A percentile compares a stretch with the other conserved stretches of the same genome.
Evolutionary conservation across 2,329 filamentous ascomycete genomes (phyloP).

Genomic region (Erysiphe pulchra): DNA sequence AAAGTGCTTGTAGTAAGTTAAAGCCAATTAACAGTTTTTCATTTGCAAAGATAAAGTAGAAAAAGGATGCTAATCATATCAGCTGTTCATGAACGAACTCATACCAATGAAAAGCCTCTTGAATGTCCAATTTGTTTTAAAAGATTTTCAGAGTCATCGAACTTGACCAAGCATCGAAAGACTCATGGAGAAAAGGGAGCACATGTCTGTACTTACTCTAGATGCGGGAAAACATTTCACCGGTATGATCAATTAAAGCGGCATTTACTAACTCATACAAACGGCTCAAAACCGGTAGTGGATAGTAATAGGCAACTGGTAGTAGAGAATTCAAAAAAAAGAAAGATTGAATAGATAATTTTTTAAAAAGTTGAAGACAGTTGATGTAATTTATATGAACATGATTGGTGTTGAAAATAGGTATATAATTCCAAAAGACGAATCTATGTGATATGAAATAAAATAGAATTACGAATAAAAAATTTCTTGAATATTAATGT

Average conservation of each 20-base stretch:
- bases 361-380: too few species aligned
- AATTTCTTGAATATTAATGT: too few species aligned
- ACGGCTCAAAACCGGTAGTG: background rate
- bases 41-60: background rate
- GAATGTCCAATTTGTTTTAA: slow-evolving; percentile 31
- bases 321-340: background rate
- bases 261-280: slow-evolving; percentile 18
- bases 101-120: slow-evolving; percentile 38
- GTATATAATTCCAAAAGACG: too few species aligned
- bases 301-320: background rate
- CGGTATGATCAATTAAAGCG: slow-evolving; percentile 33
- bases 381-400: too few species aligned
- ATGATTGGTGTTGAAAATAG: too few species aligned
- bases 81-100: slow-evolving; percentile 38
- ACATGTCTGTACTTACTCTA: slow-evolving; percentile 20
- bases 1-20: slow-evolving; percentile 33
- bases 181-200: slow-evolving; percentile 29
- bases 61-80: slow-evolving; percentile 13
- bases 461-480: too few species aligned
- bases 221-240: slow-evolving; percentile 31
- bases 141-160: slow-evolving; percentile 37
- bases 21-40: background rate
- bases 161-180: slow-evolving; percentile 37
- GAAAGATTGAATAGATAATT: background rate
- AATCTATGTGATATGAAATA: too few species aligned